These are phyloP conservation scores for Fusarium torreyae DNA, from an alignment of 2,329 filamentous ascomycete genomes.

Conservation along the genomic window DNA sequence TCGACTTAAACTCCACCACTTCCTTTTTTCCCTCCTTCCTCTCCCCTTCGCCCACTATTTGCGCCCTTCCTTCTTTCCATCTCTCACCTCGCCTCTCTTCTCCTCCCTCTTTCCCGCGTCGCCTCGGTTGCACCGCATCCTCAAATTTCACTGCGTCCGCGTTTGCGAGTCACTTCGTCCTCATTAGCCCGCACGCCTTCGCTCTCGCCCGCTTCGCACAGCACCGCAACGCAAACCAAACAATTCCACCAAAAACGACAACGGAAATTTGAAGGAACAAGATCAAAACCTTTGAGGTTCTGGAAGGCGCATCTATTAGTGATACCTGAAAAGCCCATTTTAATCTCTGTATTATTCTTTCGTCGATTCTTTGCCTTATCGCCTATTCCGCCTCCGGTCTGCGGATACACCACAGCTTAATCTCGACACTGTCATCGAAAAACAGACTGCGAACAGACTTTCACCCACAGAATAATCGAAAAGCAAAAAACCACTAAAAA, in stretches of 20 bases:
- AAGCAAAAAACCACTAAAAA: constrained; percentile 48
- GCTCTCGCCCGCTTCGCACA: constrained; percentile 34
- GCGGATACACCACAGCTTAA: constrained; percentile 45
- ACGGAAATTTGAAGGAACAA: constrained; percentile 45
- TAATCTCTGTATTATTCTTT: constrained; percentile 51
- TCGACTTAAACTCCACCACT: constrained; percentile 53
- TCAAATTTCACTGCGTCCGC: constrained; percentile 36
- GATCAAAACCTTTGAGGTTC: constrained; percentile 40
- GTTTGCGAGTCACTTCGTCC: constrained; percentile 43
- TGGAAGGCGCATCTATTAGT: constrained; percentile 52
- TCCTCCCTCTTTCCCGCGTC: constrained; percentile 50
- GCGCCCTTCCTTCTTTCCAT: constrained; percentile 52
- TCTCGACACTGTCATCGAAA: constrained; percentile 41
- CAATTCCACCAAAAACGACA: constrained; percentile 36
- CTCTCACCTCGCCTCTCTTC: constrained; percentile 48
- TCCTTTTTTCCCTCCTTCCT: constrained; percentile 52
- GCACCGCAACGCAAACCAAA: constrained; percentile 22
- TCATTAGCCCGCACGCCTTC: constrained; percentile 36
- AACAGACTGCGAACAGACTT: constrained; percentile 47
- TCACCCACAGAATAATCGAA: constrained; percentile 48
- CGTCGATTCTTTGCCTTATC: constrained; percentile 51
- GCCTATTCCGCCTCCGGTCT: constrained; percentile 35
- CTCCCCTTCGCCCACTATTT: constrained; percentile 49
- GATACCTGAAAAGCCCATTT: constrained; percentile 47
- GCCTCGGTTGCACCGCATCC: constrained; percentile 48